A percentile compares a stretch with the other conserved stretches of the same genome.
phyloP scores from a whole-genome alignment of 1,139 yeast genomes.

The Pichia sp. region DNA sequence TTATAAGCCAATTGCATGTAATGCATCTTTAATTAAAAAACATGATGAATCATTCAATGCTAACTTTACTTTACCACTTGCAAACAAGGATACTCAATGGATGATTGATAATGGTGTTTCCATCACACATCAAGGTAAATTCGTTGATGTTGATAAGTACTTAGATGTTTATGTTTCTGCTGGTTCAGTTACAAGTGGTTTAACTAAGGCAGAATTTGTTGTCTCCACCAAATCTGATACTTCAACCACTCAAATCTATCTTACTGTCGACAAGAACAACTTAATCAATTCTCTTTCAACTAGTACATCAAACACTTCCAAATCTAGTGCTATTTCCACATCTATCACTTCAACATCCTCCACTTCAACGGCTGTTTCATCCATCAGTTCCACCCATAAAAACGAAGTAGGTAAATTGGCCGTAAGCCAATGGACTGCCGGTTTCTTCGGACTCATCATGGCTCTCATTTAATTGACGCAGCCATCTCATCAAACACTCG shows the following conservation, averaged over 20 bases:
- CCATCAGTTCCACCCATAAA: slow-evolving; percentile 17
- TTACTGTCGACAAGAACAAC: slow-evolving; percentile 27
- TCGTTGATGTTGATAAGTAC: slow-evolving; percentile 33
- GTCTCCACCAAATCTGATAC: slow-evolving; percentile 39
- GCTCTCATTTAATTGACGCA: slow-evolving; percentile 10
- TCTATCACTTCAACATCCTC: slow-evolving; percentile 13
- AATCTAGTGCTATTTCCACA: neutral
- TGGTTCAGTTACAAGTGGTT: slow-evolving; percentile 6
- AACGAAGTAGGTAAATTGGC: slow-evolving; percentile 16
- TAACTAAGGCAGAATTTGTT: slow-evolving; percentile 38
- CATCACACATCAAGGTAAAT: slow-evolving; percentile 43
- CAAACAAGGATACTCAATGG: slow-evolving; percentile 37
- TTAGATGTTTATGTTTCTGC: slow-evolving; percentile 16
- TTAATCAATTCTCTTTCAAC: slow-evolving; percentile 37
- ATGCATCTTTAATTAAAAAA: slow-evolving; percentile 40
- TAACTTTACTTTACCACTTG: slow-evolving; percentile 39
- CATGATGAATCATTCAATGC: slow-evolving; percentile 36
- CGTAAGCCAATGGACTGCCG: slow-evolving; percentile 6
- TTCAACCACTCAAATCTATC: slow-evolving; percentile 16
- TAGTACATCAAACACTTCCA: slow-evolving; percentile 29
- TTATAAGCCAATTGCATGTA: slow-evolving; percentile 44
- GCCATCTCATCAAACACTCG: neutral
- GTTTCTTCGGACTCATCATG: slow-evolving; percentile 11
- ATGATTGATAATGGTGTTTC: slow-evolving; percentile 49
- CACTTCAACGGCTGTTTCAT: slow-evolving; percentile 29